A percentile compares a stretch with the other conserved stretches of the same genome.
Conservation (phyloP, 2,329 filamentous ascomycete species). For the Pseudonectria buxi region DNA sequence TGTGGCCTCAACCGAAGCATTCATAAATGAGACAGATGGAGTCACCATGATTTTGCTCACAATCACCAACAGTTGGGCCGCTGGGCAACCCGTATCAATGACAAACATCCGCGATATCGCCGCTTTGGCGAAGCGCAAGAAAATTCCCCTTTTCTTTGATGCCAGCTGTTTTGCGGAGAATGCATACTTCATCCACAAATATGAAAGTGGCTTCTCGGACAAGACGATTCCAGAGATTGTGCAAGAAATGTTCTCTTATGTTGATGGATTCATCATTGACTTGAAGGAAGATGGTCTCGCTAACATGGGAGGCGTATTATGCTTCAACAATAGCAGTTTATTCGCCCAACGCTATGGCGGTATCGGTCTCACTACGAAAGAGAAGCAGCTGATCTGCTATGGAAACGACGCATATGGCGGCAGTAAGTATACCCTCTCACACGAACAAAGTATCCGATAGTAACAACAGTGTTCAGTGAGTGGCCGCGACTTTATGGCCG, state of each 20-base stretch:
- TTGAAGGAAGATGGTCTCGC: conserved; percentile 20
- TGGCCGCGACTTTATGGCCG: conserved; percentile 1
- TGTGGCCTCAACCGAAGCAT: not conserved
- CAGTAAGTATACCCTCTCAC: not conserved
- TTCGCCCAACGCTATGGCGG: not conserved
- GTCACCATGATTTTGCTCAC: conserved; percentile 16
- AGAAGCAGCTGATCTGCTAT: not conserved
- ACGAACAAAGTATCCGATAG: not conserved
- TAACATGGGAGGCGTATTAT: conserved; percentile 18
- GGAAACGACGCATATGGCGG: conserved; percentile 1
- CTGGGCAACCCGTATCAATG: conserved; percentile 19
- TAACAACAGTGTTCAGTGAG: not conserved
- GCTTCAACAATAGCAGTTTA: not conserved
- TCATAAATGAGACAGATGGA: not conserved
- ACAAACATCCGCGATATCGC: conserved; percentile 14
- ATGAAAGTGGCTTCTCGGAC: conserved; percentile 12
- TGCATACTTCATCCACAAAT: conserved; percentile 16
- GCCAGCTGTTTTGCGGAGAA: conserved; percentile 21
- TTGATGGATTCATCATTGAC: conserved; percentile 18
- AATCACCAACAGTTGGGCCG: conserved; percentile 20
- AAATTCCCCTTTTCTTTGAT: conserved; percentile 18
- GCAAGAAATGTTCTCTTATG: conserved; percentile 17
- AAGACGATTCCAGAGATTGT: conserved; percentile 12
- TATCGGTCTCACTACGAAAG: not conserved
- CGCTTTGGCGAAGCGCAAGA: conserved; percentile 4